Evolutionary conservation across 768 basidiomycete species (phyloP).

Genomic region (Chalciporus pseudorubinellus): DNA sequence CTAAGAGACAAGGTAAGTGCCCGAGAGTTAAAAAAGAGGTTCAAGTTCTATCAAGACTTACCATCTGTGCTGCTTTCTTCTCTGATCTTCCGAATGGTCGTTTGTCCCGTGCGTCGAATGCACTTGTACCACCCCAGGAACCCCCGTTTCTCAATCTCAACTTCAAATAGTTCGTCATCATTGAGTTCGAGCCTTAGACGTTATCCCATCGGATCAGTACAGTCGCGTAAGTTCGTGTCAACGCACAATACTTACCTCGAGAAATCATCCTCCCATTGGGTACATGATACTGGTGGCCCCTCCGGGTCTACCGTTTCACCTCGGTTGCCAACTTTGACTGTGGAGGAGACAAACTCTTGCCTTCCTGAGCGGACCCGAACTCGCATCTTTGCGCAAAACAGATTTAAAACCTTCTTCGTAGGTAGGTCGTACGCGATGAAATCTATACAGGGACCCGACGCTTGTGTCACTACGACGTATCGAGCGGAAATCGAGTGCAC

Average conservation of each 20-base stretch:
- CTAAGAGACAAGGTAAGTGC: too few species aligned
- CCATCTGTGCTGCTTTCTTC: not conserved
- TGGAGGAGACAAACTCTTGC: conserved; percentile 16
- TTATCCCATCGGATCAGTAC: not conserved
- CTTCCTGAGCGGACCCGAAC: conserved; percentile 15
- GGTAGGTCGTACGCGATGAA: conserved; percentile 26
- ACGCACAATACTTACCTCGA: not conserved
- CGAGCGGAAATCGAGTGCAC: not conserved
- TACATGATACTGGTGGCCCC: not conserved
- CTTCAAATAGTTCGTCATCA: not conserved
- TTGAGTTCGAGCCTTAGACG: not conserved
- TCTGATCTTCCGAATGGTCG: not conserved
- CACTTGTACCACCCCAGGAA: not conserved
- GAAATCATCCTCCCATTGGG: not conserved
- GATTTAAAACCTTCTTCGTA: conserved; percentile 15
- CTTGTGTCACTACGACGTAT: not conserved
- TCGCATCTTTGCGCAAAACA: conserved; percentile 23
- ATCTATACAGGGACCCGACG: conserved; percentile 3
- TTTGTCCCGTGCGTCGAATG: not conserved
- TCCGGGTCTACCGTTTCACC: not conserved
- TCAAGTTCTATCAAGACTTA: not conserved
- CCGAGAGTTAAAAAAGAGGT: too few species aligned
- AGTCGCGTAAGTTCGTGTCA: not conserved
- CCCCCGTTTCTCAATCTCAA: not conserved
- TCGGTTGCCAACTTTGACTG: conserved; percentile 7